Percentiles rank a stretch among this genome's conserved stretches.
Evolutionary conservation across 306 rosid genomes (phyloP).

Genomic region (Pterocarpus santalinus): DNA sequence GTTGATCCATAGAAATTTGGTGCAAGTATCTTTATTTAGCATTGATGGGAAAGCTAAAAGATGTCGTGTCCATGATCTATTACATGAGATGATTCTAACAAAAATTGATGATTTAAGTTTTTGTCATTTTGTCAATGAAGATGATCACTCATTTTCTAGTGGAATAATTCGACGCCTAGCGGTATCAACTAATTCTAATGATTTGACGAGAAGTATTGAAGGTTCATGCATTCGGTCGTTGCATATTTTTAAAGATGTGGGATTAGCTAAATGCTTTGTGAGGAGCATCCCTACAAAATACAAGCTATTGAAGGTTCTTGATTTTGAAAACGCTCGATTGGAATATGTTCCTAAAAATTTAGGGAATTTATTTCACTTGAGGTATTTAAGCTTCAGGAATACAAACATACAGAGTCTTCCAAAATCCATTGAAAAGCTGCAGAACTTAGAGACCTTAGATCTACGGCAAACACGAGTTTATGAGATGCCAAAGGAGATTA

Average conservation of each 20-base stretch:
- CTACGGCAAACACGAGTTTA: not conserved
- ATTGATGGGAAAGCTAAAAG: not conserved
- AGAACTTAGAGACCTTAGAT: conserved; percentile 41
- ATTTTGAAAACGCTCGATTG: not conserved
- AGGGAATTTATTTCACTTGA: conserved; percentile 22
- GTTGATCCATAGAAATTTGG: conserved; percentile 28
- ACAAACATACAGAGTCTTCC: not conserved
- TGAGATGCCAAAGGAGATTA: conserved; percentile 27
- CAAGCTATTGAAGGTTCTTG: conserved; percentile 22
- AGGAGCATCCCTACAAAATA: not conserved
- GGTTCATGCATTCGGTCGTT: not conserved
- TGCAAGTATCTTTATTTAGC: not conserved
- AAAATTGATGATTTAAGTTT: not conserved
- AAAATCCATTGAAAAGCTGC: conserved; percentile 32
- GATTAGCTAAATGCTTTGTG: not conserved
- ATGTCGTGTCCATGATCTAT: not conserved
- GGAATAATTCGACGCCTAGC: not conserved
- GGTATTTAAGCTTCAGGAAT: conserved; percentile 31
- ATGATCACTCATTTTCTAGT: not conserved
- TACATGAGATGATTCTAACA: not conserved
- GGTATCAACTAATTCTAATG: not conserved
- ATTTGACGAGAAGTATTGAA: not conserved
- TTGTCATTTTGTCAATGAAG: not conserved
- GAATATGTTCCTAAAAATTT: not conserved
- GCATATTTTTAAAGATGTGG: accelerated